Base-by-base conservation (phyloP, 75 land plant species). In the Pseudotsuga menziesii region DNA sequence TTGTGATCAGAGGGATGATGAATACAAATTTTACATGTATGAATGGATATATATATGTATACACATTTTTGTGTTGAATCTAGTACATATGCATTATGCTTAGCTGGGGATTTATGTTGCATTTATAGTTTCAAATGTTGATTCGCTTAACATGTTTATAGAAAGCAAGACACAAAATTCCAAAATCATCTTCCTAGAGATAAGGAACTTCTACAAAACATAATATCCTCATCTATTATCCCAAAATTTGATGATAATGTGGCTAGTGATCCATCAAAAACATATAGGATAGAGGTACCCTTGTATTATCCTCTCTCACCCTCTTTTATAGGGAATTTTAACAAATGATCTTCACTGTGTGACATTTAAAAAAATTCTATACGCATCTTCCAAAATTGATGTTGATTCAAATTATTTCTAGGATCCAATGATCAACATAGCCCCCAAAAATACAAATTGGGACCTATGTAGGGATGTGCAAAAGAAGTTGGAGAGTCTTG, bases 191-290 rank as follows among this genome's bases (percentile, higher is more conserved):
- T 97, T 71, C 99, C 98, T 44, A 88, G 89, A 73, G 99, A 94
- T 75, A 82, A 89, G 76, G 81, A 87, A 54, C 94, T 97, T 75
- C 93, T 92, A 79, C 85, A 92, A 80, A 88, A 83, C 13, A 94
- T 87, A 79, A 57, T 90, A 41, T 84, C 85, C 67, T 91, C 99
- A 22, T 96, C 93, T 25, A 83, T 76, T 3, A 66, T 89, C 36
- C 98, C 99, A 39, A 89, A 94, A 72, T 97, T 97, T 85, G 99
- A 97, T 61, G 98, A 97, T 61, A 96, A 98, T 56, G 88, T 90
- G 62, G 83, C 83, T 57, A 77, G 64, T 29, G 89, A 81, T 39
- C 85, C 94, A 66, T 76, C 79, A 54, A 81, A 74, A 52, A 27
- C 81, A 52, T 87, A 85, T 66, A 82, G 87, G 73, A 80, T 86